These are phyloP conservation scores for Cryptococcus neoformans DNA, from an alignment of 1,284 basidiomycete species.

Conservation along the genomic window DNA sequence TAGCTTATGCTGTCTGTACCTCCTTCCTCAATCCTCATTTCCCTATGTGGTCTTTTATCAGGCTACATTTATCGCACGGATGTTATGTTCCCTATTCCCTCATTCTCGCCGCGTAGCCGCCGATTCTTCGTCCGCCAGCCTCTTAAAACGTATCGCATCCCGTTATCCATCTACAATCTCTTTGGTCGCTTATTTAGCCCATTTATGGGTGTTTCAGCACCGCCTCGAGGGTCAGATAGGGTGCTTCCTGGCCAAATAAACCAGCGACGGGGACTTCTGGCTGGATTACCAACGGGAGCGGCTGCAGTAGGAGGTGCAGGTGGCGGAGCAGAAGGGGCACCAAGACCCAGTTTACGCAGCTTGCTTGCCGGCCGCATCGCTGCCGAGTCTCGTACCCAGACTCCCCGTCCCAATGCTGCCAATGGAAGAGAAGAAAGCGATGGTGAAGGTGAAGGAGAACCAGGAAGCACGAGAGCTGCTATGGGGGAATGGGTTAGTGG, in stretches of 20 bases:
- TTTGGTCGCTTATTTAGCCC: constrained; percentile 59
- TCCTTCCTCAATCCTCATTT: constrained; percentile 62
- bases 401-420: background rate
- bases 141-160: constrained; percentile 69
- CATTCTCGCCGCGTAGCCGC: constrained; percentile 26
- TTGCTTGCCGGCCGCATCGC: constrained; percentile 2
- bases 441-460: constrained; percentile 6
- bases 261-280: constrained; percentile 6
- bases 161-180: constrained; percentile 57
- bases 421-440: background rate
- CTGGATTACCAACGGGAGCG: background rate
- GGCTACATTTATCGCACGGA: constrained; percentile 79
- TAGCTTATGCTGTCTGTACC: constrained; percentile 66
- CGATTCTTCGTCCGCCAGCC: constrained; percentile 24
- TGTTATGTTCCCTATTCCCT: constrained; percentile 52
- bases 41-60: constrained; percentile 62
- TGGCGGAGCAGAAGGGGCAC: background rate
- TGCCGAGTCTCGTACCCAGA: constrained; percentile 1
- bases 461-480: constrained; percentile 51
- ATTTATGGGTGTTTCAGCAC: constrained; percentile 58
- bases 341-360: background rate
- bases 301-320: background rate
- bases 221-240: constrained; percentile 57
- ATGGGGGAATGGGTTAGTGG: constrained; percentile 79
- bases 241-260: constrained; percentile 58